Percentiles rank a stretch among this genome's conserved stretches.
These are phyloP conservation scores for Escovopsis sp. DNA, from an alignment of 2,329 filamentous ascomycete species.

Conservation along the genomic window DNA sequence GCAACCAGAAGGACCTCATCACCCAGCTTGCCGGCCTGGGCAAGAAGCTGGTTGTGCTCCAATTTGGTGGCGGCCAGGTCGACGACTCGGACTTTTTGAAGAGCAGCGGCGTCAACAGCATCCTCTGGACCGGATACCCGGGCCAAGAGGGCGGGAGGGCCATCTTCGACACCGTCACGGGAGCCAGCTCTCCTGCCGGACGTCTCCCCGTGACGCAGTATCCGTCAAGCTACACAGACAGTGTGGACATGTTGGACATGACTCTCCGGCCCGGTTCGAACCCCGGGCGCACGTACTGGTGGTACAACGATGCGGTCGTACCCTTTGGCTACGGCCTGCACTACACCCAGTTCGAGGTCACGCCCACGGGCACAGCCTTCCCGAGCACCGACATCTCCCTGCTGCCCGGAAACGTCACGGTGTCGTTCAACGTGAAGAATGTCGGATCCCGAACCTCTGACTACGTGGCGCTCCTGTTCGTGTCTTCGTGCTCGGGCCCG, in stretches of 20 bases:
- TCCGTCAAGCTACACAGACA: conserved; percentile 34
- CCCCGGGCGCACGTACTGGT: conserved; percentile 43
- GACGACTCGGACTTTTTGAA: conserved; percentile 34
- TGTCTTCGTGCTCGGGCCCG: conserved; percentile 7
- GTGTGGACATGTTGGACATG: conserved; percentile 36
- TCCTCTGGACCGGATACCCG: conserved; percentile 45
- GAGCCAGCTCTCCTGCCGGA: conserved; percentile 34
- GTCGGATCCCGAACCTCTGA: conserved; percentile 6
- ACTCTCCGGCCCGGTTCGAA: conserved; percentile 29
- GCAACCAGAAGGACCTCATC: conserved; percentile 36
- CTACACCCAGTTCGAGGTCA: conserved; percentile 36
- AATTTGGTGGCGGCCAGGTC: conserved; percentile 38
- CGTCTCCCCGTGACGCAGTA: conserved; percentile 42
- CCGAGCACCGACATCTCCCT: conserved; percentile 1
- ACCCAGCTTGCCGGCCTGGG: conserved; percentile 18
- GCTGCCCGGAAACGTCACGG: background rate
- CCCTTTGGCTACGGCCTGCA: conserved; percentile 42
- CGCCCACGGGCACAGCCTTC: conserved; percentile 2
- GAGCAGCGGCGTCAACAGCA: conserved; percentile 31
- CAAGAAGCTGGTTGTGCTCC: conserved; percentile 37
- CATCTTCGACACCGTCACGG: conserved; percentile 37
- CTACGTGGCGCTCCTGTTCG: conserved; percentile 8
- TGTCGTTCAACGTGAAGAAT: conserved; percentile 2
- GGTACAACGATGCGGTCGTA: conserved; percentile 37
- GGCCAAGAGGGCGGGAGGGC: conserved; percentile 44